Conservation (phyloP, 2,329 filamentous ascomycete species). For the Cytospora mali region DNA sequence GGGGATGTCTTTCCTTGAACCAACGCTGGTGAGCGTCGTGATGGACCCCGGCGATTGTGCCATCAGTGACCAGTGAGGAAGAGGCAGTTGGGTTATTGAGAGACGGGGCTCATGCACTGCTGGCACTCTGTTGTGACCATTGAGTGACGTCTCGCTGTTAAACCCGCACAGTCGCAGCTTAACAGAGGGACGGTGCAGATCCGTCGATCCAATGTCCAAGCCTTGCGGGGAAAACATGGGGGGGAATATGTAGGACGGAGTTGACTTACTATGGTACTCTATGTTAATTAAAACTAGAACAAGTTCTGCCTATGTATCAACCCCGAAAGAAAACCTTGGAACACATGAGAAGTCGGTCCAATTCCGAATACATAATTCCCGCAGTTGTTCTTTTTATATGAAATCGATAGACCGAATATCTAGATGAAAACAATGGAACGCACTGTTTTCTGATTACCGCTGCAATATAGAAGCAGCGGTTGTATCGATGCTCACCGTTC, state of each 20-base stretch:
- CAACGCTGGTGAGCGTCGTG: not conserved
- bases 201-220: not conserved
- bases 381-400: not conserved
- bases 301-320: not conserved
- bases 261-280: not conserved
- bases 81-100: not conserved
- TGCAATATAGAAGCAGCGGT: not conserved
- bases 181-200: not conserved
- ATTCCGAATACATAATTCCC: too few species aligned
- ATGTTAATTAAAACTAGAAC: not conserved
- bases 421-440: not conserved
- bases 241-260: not conserved
- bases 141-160: not conserved
- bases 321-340: not conserved
- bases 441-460: not conserved
- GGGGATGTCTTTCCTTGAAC: not conserved
- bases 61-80: slow-evolving; percentile 10
- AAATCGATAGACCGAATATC: not conserved
- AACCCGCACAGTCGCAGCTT: not conserved
- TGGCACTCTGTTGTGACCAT: not conserved
- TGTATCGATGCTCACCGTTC: too few species aligned
- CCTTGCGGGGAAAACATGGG: not conserved
- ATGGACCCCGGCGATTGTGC: slow-evolving; percentile 16
- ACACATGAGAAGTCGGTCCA: not conserved
- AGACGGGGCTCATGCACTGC: not conserved